Conservation (phyloP, 2,329 filamentous ascomycete species). For the Aspergillus sp. region DNA sequence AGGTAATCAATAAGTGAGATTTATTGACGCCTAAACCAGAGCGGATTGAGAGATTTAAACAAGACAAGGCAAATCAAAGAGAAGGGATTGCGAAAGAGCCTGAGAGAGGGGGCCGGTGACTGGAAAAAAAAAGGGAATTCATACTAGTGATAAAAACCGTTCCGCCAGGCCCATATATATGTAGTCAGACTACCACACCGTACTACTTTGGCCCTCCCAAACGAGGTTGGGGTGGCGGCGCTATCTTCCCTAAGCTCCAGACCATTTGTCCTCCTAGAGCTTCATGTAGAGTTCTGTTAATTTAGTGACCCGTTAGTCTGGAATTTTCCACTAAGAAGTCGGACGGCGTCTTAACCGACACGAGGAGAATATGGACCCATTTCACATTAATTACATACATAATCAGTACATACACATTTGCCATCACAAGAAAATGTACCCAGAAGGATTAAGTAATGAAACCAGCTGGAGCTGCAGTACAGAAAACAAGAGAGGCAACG, state of each 20-base stretch:
- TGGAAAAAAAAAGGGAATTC: neutral
- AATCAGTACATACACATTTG: neutral
- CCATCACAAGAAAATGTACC: neutral
- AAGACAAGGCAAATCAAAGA: constrained; percentile 1
- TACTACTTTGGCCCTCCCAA: constrained; percentile 14
- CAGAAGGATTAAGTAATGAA: neutral
- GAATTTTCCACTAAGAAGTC: neutral
- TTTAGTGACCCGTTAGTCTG: neutral
- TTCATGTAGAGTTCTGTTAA: constrained; percentile 3
- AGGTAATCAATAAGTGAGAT: neutral
- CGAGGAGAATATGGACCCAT: neutral
- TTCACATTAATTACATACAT: neutral
- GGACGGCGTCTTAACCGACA: neutral
- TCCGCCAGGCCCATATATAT: constrained; percentile 15
- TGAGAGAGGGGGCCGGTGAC: neutral
- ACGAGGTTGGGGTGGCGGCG: constrained; percentile 21
- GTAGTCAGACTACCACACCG: constrained; percentile 13
- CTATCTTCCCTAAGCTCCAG: constrained; percentile 21
- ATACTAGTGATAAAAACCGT: neutral
- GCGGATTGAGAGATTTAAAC: neutral
- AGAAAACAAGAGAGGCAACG: neutral
- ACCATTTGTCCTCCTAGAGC: constrained; percentile 4
- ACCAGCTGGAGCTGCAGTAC: neutral
- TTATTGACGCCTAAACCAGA: neutral
- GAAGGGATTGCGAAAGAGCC: neutral